Evolutionary conservation across 73 alveolate species (phyloP).

Genomic region (Paramecium primaurelia): DNA sequence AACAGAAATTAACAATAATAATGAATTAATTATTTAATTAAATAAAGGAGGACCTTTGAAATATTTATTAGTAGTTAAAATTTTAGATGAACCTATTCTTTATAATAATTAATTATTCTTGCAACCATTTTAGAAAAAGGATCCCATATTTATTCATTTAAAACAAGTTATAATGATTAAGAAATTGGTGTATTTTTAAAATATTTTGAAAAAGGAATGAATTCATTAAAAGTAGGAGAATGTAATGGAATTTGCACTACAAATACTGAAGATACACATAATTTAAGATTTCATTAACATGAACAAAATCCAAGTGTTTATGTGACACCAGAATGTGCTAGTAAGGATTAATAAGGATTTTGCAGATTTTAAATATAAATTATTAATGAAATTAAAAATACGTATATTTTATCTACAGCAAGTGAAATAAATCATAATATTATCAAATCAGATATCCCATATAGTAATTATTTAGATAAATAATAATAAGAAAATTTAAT

Average conservation of each 20-base stretch:
- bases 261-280: not conserved
- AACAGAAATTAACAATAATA: not conserved
- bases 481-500: not conserved
- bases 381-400: not conserved
- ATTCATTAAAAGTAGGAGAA: not conserved
- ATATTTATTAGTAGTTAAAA: not conserved
- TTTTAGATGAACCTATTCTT: not conserved
- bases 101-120: not conserved
- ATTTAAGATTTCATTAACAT: not conserved
- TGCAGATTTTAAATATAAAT: not conserved
- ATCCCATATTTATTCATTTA: not conserved
- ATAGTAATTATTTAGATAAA: not conserved
- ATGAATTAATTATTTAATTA: not conserved
- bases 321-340: not conserved
- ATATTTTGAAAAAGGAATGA: not conserved
- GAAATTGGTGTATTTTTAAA: not conserved
- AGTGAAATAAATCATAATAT: not conserved
- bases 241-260: not conserved
- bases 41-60: not conserved
- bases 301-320: not conserved
- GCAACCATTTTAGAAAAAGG: not conserved
- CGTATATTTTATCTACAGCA: not conserved
- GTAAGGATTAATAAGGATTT: not conserved
- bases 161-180: not conserved
- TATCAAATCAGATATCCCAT: not conserved